These are phyloP conservation scores for Nakataea oryzae DNA, from an alignment of 2,329 filamentous ascomycete genomes.

Conservation along the genomic window DNA sequence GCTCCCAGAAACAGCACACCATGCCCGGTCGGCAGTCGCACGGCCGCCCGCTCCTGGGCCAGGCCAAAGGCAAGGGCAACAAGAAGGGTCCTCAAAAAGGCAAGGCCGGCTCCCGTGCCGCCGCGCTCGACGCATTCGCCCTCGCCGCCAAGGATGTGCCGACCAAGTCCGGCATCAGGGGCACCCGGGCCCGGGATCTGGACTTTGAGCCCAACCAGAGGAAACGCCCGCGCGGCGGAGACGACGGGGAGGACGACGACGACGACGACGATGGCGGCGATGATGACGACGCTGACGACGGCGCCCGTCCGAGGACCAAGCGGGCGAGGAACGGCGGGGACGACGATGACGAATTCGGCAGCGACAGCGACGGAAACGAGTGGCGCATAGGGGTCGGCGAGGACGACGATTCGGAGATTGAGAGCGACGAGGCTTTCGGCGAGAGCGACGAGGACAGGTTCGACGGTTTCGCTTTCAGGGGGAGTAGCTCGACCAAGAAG, in stretches of 20 bases:
- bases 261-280: slow-evolving; percentile 49
- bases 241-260: slow-evolving; percentile 33
- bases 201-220: slow-evolving; percentile 34
- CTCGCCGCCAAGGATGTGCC: slow-evolving; percentile 44
- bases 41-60: slow-evolving; percentile 35
- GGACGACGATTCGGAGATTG: slow-evolving; percentile 54
- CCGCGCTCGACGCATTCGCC: slow-evolving; percentile 46
- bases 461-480: slow-evolving; percentile 55
- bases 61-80: slow-evolving; percentile 5
- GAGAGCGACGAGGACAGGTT: slow-evolving; percentile 82
- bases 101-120: slow-evolving; percentile 1
- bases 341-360: slow-evolving; percentile 59
- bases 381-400: slow-evolving; percentile 64
- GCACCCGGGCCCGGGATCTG: slow-evolving; percentile 33
- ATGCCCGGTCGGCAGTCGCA: slow-evolving; percentile 52
- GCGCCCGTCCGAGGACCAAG: slow-evolving; percentile 36
- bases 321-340: slow-evolving; percentile 20
- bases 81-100: slow-evolving; percentile 13
- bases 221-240: slow-evolving; percentile 31
- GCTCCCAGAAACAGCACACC: background rate
- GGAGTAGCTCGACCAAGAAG: slow-evolving; percentile 25
- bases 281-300: slow-evolving; percentile 54
- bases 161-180: slow-evolving; percentile 18
- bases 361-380: slow-evolving; percentile 76
- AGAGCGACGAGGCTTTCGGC: slow-evolving; percentile 72